Conservation (phyloP, 305 asterid genomes). For the Fraxinus greggii region DNA sequence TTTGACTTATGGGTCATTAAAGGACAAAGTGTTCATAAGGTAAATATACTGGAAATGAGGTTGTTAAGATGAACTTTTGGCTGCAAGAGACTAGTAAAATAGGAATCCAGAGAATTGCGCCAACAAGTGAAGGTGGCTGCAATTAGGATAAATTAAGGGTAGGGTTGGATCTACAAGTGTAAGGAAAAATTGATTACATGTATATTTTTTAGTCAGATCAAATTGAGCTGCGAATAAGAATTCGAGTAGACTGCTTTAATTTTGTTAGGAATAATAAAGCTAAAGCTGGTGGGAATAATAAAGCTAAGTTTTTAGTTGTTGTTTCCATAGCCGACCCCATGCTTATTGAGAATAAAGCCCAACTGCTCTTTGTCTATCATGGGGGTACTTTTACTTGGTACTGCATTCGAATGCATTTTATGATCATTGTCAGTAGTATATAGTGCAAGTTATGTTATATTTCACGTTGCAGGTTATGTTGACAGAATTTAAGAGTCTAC, state of each 20-base stretch:
- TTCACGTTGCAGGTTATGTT: constrained; percentile 37
- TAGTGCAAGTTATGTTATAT: constrained; percentile 1
- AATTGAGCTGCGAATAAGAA: background rate
- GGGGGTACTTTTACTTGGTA: background rate
- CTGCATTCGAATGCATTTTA: background rate
- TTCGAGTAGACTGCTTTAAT: background rate
- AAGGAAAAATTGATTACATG: too few relatives aligned
- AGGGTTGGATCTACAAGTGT: background rate
- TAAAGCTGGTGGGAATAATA: background rate
- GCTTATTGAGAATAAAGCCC: background rate
- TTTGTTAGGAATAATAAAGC: background rate
- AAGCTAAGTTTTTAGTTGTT: background rate
- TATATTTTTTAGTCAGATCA: background rate
- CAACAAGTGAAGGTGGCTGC: background rate
- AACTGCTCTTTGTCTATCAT: background rate
- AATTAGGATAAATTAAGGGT: background rate
- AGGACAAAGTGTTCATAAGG: background rate
- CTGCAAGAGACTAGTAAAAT: background rate
- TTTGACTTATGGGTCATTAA: background rate
- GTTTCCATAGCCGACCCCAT: background rate
- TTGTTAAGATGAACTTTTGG: background rate
- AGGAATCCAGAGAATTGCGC: background rate
- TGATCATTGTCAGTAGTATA: background rate
- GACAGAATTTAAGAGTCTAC: constrained; percentile 60
- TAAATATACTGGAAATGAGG: background rate